Conservation (phyloP, 345 rosid genomes). For the Salix suchowensis region DNA sequence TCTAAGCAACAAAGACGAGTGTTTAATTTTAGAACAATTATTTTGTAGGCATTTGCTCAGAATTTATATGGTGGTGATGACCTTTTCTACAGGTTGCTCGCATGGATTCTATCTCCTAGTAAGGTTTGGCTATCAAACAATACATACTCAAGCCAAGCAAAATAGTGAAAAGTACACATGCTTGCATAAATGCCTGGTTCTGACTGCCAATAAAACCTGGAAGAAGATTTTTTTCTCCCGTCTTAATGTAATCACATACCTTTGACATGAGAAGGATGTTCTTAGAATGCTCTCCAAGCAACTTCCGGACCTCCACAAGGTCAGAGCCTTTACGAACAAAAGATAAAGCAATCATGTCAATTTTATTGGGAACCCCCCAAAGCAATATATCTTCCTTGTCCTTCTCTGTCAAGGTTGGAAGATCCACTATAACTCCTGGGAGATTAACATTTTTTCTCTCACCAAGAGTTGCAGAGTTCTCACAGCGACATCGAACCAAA, state of each 20-base stretch:
- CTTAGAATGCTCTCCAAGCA: conserved; percentile 76
- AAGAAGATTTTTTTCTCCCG: not conserved
- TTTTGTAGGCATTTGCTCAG: not conserved
- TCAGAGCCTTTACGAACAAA: conserved; percentile 95
- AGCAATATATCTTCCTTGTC: conserved; percentile 89
- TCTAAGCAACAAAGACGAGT: not conserved
- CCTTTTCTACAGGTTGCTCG: not conserved
- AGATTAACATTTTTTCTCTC: conserved; percentile 98
- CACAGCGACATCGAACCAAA: conserved; percentile 74
- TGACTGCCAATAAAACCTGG: not conserved
- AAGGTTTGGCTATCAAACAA: not conserved
- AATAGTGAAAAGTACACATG: not conserved
- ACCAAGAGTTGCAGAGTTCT: conserved; percentile 88
- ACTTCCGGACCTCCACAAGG: conserved; percentile 73
- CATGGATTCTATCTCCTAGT: not conserved
- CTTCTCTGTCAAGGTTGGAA: conserved; percentile 91
- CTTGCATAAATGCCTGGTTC: not conserved
- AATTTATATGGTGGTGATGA: not conserved
- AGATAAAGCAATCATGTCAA: conserved; percentile 95
- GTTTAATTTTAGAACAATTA: not conserved
- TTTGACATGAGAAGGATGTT: conserved; percentile 93
- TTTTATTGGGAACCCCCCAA: conserved; percentile 91
- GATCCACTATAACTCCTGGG: conserved; percentile 96
- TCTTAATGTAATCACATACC: conserved; percentile 35
- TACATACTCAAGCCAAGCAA: not conserved